Conservation (phyloP, 805 yeast species). For the Wickerhamiella slavikovae region DNA sequence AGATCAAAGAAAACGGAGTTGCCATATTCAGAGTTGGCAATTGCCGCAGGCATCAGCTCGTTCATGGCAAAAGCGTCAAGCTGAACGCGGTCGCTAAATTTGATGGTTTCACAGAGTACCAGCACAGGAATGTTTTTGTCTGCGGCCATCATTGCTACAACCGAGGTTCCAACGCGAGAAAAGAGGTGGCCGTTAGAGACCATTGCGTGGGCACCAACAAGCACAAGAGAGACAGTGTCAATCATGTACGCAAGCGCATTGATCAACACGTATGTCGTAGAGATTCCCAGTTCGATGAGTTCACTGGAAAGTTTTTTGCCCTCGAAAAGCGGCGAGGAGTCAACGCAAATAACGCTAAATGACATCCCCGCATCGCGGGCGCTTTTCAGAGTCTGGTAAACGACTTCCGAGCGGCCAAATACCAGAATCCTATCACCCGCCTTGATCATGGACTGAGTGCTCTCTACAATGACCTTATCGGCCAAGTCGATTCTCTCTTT, state of each 20-base stretch:
- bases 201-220: constrained; percentile 94
- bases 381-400: constrained; percentile 55
- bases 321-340: constrained; percentile 85
- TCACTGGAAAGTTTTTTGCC: constrained; percentile 59
- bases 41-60: constrained; percentile 31
- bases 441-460: constrained; percentile 56
- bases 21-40: constrained; percentile 27
- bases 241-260: constrained; percentile 63
- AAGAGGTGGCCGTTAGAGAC: constrained; percentile 82
- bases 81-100: constrained; percentile 88
- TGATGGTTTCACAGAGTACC: constrained; percentile 87
- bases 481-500: constrained; percentile 71
- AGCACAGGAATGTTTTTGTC: constrained; percentile 80
- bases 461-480: constrained; percentile 60
- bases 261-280: constrained; percentile 58
- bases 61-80: constrained; percentile 88
- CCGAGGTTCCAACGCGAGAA: constrained; percentile 86
- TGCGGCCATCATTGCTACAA: constrained; percentile 79
- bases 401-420: constrained; percentile 73
- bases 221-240: constrained; percentile 64
- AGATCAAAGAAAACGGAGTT: constrained; percentile 80
- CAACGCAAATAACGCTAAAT: constrained; percentile 71
- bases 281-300: constrained; percentile 42
- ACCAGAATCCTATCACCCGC: constrained; percentile 67
- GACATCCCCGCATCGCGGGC: constrained; percentile 36